Evolutionary conservation across 1,284 basidiomycete genomes (phyloP).

Genomic region (Ceratobasidium sp.): DNA sequence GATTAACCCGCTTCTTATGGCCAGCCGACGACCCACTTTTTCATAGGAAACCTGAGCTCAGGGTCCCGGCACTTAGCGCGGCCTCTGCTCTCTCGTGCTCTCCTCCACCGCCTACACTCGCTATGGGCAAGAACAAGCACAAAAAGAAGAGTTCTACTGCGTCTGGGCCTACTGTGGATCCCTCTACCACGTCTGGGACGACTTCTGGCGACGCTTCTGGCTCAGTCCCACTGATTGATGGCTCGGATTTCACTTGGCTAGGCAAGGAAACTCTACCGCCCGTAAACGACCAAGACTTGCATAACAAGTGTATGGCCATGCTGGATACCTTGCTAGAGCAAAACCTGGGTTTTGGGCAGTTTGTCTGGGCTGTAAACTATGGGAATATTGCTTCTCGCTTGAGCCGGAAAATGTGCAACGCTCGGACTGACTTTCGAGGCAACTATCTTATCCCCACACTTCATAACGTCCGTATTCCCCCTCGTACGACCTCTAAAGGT

Average conservation of each 20-base stretch:
- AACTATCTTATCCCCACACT: not conserved
- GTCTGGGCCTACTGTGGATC: not conserved
- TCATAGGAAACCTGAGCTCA: not conserved
- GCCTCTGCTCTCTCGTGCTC: not conserved
- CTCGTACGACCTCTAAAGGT: not conserved
- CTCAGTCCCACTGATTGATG: not conserved
- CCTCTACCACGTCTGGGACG: not conserved
- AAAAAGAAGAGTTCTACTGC: not conserved
- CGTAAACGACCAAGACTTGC: not conserved
- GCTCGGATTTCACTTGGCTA: not conserved
- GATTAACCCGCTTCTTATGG: not conserved
- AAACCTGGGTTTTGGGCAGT: not conserved
- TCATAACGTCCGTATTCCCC: not conserved
- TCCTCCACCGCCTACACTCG: not conserved
- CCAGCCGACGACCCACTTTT: no score
- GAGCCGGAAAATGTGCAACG: not conserved
- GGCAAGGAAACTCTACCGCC: no score
- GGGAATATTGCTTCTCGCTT: not conserved
- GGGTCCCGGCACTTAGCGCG: conserved; percentile 17
- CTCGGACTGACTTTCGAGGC: not conserved
- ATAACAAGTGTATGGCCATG: not conserved
- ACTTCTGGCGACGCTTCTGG: no score
- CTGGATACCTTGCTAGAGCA: not conserved
- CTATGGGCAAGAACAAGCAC: not conserved
- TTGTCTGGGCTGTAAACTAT: conserved; percentile 5